A percentile compares a stretch with the other conserved stretches of the same genome.
Conservation (phyloP, 2,329 filamentous ascomycete species). For the Ophiostoma triangulosporum region DNA sequence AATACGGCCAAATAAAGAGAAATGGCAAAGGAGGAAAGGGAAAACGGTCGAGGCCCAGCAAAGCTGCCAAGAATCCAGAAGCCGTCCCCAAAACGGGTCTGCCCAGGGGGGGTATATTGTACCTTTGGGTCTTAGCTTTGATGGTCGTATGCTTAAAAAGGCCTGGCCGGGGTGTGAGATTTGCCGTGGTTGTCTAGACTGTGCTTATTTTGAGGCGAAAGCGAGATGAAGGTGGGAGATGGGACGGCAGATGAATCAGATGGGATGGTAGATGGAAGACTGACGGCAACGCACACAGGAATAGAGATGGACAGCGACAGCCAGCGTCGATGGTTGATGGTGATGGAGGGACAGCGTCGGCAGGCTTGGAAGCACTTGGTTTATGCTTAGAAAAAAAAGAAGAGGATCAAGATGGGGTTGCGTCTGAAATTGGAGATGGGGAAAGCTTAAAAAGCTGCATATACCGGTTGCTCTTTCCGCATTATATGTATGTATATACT, state of each 20-base stretch:
- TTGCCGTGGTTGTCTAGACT: background rate
- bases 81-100: conserved; percentile 5
- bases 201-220: background rate
- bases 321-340: background rate
- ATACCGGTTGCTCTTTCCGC: no score
- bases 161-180: conserved; percentile 7
- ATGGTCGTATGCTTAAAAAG: background rate
- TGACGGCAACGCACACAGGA: no score
- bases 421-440: no score
- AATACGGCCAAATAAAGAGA: background rate
- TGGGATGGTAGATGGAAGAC: no score
- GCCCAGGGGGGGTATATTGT: background rate
- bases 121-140: background rate
- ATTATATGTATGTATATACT: no score
- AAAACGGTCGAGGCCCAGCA: conserved; percentile 2
- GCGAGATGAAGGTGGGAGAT: no score
- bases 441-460: no score
- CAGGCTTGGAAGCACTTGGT: no score
- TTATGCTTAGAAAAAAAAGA: no score
- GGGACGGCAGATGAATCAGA: no score
- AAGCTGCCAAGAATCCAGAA: conserved; percentile 9
- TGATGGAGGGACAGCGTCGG: no score
- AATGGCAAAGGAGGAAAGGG: background rate
- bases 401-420: background rate
- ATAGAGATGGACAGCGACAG: background rate